These are phyloP conservation scores for Penicillium alfredii DNA, from an alignment of 495 filamentous ascomycete genomes.

Conservation along the genomic window DNA sequence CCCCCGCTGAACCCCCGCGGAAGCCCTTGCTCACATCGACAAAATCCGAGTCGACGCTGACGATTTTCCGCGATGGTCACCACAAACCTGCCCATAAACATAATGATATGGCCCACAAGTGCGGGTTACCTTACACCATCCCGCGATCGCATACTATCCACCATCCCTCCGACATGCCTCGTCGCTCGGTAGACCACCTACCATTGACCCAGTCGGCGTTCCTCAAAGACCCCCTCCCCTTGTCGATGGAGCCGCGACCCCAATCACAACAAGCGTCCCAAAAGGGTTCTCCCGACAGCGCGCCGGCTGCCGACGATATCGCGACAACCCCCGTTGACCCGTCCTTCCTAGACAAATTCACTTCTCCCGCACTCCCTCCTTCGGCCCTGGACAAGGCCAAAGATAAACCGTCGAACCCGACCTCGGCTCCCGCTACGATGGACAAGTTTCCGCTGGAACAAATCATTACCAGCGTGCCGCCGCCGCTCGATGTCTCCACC, in stretches of 20 bases:
- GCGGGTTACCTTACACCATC: constrained; percentile 74
- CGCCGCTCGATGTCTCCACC: constrained; percentile 34
- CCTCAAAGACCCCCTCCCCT: constrained; percentile 27
- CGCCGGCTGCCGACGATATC: constrained; percentile 48
- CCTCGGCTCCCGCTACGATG: constrained; percentile 24
- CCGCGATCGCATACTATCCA: constrained; percentile 67
- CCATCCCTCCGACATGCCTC: constrained; percentile 50
- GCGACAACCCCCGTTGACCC: constrained; percentile 59
- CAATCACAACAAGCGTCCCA: constrained; percentile 46
- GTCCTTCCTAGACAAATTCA: constrained; percentile 50
- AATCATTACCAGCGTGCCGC: constrained; percentile 33
- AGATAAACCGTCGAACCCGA: constrained; percentile 16
- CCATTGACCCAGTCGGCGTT: constrained; percentile 44
- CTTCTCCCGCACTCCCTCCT: constrained; percentile 37
- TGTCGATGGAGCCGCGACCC: constrained; percentile 16
- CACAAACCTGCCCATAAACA: constrained; percentile 90
- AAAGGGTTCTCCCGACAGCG: constrained; percentile 63
- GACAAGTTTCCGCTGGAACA: constrained; percentile 33
- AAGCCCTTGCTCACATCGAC: constrained; percentile 73
- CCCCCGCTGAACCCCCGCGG: constrained; percentile 45
- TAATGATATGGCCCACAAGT: constrained; percentile 78
- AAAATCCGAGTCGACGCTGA: constrained; percentile 77
- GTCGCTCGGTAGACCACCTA: constrained; percentile 65
- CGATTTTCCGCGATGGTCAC: constrained; percentile 86
- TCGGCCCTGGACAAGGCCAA: constrained; percentile 34